Evolutionary conservation across 306 rosid genomes (phyloP).

Genomic region (Prunus mume): DNA sequence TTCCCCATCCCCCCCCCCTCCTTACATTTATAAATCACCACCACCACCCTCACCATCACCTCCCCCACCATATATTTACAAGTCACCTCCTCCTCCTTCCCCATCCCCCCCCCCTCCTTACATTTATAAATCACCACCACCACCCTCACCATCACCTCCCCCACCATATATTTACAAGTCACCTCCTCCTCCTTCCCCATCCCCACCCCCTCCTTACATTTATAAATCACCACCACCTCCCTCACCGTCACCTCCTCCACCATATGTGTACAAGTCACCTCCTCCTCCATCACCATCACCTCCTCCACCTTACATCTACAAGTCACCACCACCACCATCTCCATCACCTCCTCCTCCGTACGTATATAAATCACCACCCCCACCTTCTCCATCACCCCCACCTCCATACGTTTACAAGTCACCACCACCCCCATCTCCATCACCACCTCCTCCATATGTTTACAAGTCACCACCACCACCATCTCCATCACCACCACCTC

Average conservation of each 20-base stretch:
- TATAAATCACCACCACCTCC: background rate
- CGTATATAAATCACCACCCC: background rate
- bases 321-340: background rate
- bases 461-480: conserved; percentile 11
- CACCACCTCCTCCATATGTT: background rate
- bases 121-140: conserved; percentile 3
- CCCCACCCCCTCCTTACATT: background rate
- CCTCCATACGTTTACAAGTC: background rate
- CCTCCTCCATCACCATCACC: background rate
- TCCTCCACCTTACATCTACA: background rate
- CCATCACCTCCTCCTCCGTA: background rate
- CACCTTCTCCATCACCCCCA: background rate
- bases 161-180: background rate
- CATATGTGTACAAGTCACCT: background rate
- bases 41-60: background rate
- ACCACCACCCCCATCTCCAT: conserved; percentile 2
- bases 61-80: background rate
- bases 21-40: background rate
- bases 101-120: background rate
- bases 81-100: background rate
- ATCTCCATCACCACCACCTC: conserved; percentile 3
- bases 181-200: background rate
- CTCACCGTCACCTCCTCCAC: background rate
- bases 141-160: background rate
- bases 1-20: fast-evolving